phyloP scores from a whole-genome alignment of 1,284 basidiomycete species.

The Ustilago curta region DNA sequence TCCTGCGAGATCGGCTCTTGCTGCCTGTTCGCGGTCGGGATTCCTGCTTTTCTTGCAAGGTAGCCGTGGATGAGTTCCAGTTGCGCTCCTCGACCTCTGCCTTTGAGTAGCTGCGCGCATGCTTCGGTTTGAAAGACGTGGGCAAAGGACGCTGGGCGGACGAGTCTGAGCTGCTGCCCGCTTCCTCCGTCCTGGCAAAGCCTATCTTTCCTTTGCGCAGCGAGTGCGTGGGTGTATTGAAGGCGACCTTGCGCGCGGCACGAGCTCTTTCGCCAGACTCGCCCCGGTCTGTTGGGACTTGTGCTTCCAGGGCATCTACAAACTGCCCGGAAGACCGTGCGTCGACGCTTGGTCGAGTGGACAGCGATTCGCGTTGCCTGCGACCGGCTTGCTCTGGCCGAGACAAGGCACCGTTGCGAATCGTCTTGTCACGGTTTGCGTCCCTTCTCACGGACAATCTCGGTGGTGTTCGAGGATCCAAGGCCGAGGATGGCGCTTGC shows the following conservation, averaged over 20 bases:
- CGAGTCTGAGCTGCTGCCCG: conserved; percentile 24
- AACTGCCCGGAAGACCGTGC: conserved; percentile 6
- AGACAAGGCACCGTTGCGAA: not conserved
- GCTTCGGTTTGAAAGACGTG: conserved; percentile 12
- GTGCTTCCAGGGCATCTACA: conserved; percentile 10
- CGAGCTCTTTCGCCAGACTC: not conserved
- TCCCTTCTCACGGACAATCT: conserved; percentile 16
- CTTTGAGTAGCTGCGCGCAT: conserved; percentile 9
- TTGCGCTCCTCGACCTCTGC: conserved; percentile 28
- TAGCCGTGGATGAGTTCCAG: conserved; percentile 27
- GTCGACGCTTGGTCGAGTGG: not conserved
- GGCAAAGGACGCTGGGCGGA: conserved; percentile 8
- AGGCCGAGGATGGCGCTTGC: not conserved
- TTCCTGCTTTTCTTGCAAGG: conserved; percentile 16
- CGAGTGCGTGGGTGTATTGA: conserved; percentile 31
- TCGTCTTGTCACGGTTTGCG: not conserved
- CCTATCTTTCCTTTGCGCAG: conserved; percentile 23
- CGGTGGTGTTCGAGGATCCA: not conserved
- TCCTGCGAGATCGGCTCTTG: conserved; percentile 11
- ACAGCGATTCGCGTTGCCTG: not conserved
- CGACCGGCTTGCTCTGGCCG: conserved; percentile 5
- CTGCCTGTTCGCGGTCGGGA: conserved; percentile 8
- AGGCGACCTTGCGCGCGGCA: conserved; percentile 18
- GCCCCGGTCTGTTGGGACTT: not conserved
- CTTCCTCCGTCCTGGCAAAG: conserved; percentile 1